Evolutionary conservation across 78 protist species (phyloP).

Genomic region (Dictyostelium capitatum): DNA sequence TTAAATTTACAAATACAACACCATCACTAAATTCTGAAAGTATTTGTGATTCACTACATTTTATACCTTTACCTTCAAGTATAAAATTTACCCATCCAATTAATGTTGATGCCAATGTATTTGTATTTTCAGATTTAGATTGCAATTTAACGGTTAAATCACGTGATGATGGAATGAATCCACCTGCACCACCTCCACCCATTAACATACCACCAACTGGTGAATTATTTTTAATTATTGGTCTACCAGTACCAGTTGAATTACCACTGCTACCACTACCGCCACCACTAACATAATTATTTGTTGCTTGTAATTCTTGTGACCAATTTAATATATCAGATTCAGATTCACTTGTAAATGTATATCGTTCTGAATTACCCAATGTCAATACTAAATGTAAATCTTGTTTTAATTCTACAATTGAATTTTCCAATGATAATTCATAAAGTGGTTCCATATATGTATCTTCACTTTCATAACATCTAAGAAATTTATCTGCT

Average conservation of each 20-base stretch:
- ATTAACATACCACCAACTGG: conserved; percentile 38
- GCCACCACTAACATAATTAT: not conserved
- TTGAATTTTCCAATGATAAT: conserved; percentile 41
- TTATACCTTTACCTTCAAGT: not conserved
- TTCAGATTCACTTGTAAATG: conserved; percentile 42
- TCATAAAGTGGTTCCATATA: conserved; percentile 10
- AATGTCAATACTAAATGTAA: conserved; percentile 14
- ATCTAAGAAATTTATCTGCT: not conserved
- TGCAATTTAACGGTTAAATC: conserved; percentile 32
- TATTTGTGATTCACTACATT: not conserved
- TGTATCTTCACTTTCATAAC: conserved; percentile 30
- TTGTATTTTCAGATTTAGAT: conserved; percentile 22
- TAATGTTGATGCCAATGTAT: not conserved
- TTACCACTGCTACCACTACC: no score
- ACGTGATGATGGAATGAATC: conserved; percentile 25
- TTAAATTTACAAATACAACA: conserved; percentile 33
- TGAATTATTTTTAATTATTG: not conserved
- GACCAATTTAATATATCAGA: conserved; percentile 48
- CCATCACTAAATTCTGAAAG: conserved; percentile 50
- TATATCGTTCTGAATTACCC: conserved; percentile 48
- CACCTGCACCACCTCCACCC: not conserved
- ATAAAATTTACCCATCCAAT: conserved; percentile 23
- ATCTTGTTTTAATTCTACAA: conserved; percentile 36
- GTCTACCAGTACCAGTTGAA: not conserved
- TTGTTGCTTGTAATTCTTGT: conserved; percentile 40